Conservation (phyloP, 352 stramenopile species). For the Phytophthora crassamura region DNA sequence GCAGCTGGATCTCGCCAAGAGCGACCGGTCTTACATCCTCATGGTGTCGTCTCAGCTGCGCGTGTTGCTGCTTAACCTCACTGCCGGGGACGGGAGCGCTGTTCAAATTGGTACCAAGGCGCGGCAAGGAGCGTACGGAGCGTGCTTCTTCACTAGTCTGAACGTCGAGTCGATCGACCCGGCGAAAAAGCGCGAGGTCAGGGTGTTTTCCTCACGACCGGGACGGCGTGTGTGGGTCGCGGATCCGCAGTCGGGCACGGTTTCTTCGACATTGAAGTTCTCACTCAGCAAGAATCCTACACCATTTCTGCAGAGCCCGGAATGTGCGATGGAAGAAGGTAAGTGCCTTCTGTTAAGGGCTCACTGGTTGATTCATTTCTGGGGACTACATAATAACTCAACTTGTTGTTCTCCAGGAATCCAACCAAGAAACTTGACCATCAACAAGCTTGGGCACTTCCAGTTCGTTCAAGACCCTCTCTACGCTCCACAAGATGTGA, state of each 20-base stretch:
- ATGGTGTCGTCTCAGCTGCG: constrained; percentile 87
- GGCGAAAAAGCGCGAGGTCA: constrained; percentile 63
- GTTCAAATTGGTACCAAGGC: constrained; percentile 87
- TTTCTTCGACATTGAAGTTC: constrained; percentile 88
- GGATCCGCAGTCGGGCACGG: constrained; percentile 74
- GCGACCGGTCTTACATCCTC: constrained; percentile 62
- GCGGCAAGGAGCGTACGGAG: constrained; percentile 81
- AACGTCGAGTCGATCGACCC: constrained; percentile 68
- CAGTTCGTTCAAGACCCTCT: constrained; percentile 72
- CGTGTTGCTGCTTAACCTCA: constrained; percentile 81
- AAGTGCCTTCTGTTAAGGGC: constrained; percentile 3
- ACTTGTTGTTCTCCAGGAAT: constrained; percentile 37
- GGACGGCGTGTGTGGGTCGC: constrained; percentile 85
- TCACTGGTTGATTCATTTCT: constrained; percentile 9
- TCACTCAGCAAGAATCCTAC: constrained; percentile 72
- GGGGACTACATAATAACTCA: not conserved
- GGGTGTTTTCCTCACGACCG: constrained; percentile 84
- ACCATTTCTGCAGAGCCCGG: constrained; percentile 62
- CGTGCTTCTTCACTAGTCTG: constrained; percentile 79
- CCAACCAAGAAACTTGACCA: constrained; percentile 74
- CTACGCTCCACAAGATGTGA: constrained; percentile 52
- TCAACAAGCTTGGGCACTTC: constrained; percentile 82
- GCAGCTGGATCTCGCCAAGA: constrained; percentile 76
- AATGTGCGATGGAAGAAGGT: constrained; percentile 67
- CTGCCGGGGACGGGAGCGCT: constrained; percentile 67